Conservation (phyloP, 192 early-diverging fungal species). For the Backusella australiensis region DNA sequence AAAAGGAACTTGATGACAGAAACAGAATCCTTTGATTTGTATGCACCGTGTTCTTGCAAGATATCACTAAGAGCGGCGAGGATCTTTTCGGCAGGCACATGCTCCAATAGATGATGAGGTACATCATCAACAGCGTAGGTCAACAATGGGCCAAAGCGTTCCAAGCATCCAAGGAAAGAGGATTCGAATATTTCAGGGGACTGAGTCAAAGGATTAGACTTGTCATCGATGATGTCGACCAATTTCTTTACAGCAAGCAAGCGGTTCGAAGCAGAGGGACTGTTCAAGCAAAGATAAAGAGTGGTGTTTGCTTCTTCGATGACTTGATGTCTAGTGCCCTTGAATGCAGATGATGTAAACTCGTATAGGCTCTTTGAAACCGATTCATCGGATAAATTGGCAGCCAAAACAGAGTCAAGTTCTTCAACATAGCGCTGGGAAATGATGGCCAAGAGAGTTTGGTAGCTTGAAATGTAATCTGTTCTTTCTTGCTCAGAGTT, state of each 20-base stretch:
- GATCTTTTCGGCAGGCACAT: conserved; percentile 25
- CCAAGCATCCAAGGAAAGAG: conserved; percentile 36
- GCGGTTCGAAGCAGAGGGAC: conserved; percentile 66
- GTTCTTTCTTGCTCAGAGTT: conserved; percentile 13
- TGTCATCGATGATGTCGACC: conserved; percentile 47
- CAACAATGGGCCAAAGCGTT: conserved; percentile 29
- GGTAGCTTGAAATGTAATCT: conserved; percentile 23
- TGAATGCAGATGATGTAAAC: conserved; percentile 52
- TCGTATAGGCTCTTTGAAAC: conserved; percentile 47
- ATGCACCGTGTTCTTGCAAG: conserved; percentile 15
- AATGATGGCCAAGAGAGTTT: conserved; percentile 33
- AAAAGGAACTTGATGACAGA: conserved; percentile 18
- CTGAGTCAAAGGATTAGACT: conserved; percentile 26
- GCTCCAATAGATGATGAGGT: conserved; percentile 33
- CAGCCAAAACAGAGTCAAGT: conserved; percentile 40
- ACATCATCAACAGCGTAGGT: conserved; percentile 36
- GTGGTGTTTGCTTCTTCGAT: conserved; percentile 74
- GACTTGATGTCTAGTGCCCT: conserved; percentile 59
- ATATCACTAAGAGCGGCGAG: neutral
- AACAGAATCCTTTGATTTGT: neutral
- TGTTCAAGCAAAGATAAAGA: conserved; percentile 78
- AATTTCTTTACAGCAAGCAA: conserved; percentile 69
- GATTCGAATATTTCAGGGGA: conserved; percentile 27
- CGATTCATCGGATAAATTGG: conserved; percentile 29
- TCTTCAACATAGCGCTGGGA: conserved; percentile 43